Percentiles rank a stretch among this genome's conserved stretches.
Conservation (phyloP, 202 grass and related monocot species). For the Schoenoplectus triqueter region DNA sequence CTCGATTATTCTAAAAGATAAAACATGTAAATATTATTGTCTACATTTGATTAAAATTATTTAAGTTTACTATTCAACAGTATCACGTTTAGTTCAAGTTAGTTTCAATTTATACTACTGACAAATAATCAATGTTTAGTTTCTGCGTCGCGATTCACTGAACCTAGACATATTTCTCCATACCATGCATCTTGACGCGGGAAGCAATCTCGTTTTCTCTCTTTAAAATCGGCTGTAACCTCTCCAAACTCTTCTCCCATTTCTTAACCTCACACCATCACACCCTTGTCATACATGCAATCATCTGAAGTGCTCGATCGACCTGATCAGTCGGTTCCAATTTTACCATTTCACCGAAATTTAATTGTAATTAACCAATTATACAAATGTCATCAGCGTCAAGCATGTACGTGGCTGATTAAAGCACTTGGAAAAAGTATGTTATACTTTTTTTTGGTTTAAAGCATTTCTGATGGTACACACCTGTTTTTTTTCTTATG, state of each 20-base stretch:
- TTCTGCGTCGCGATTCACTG: slow-evolving; percentile 23
- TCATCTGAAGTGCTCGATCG: neutral
- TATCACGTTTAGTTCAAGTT: neutral
- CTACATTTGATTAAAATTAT: neutral
- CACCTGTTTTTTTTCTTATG: neutral
- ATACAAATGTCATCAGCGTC: neutral
- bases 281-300: neutral
- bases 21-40: neutral
- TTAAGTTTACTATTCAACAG: neutral
- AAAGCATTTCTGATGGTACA: neutral
- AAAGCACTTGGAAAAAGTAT: slow-evolving; percentile 21
- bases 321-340: neutral
- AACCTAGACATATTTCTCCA: slow-evolving; percentile 29
- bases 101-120: neutral
- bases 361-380: neutral
- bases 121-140: too few species aligned
- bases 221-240: neutral
- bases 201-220: slow-evolving; percentile 7
- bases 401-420: neutral
- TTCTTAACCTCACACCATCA: neutral
- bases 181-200: slow-evolving; percentile 20
- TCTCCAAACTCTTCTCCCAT: slow-evolving; percentile 6
- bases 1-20: neutral
- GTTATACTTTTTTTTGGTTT: neutral
- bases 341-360: neutral